A percentile compares a stretch with the other conserved stretches of the same genome.
These are phyloP conservation scores for Talaromyces sp. DNA, from an alignment of 2,329 filamentous ascomycete species.

Conservation along the genomic window DNA sequence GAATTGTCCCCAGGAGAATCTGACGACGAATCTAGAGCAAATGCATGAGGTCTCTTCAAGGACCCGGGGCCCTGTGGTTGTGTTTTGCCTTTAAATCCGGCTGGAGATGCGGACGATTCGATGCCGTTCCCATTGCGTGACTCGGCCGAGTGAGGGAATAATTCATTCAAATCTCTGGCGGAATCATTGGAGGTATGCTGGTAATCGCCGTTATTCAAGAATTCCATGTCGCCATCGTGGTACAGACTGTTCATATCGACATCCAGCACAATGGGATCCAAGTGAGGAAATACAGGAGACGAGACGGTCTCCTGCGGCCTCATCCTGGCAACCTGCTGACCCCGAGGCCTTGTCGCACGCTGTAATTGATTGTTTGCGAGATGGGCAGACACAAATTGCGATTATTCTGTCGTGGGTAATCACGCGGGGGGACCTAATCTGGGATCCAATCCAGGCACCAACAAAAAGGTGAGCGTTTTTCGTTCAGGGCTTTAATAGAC, in stretches of 20 bases:
- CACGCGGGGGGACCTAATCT: neutral
- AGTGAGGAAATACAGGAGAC: conserved; percentile 31
- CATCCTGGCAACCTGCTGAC: conserved; percentile 24
- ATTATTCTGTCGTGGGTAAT: neutral
- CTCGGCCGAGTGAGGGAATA: conserved; percentile 31
- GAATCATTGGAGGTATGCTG: conserved; percentile 31
- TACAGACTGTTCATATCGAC: conserved; percentile 38
- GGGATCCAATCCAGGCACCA: neutral
- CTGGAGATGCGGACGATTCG: conserved; percentile 24
- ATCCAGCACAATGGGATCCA: conserved; percentile 39
- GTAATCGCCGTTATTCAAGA: conserved; percentile 33
- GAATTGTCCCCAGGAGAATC: conserved; percentile 41
- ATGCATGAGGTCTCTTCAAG: conserved; percentile 27
- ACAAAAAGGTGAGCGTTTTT: conserved; percentile 1
- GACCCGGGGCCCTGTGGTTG: conserved; percentile 27
- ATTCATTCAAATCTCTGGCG: conserved; percentile 38
- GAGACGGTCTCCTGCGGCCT: conserved; percentile 27
- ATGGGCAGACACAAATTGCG: neutral
- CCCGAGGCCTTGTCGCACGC: neutral
- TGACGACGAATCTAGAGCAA: conserved; percentile 36
- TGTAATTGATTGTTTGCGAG: neutral
- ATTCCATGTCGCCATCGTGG: conserved; percentile 38
- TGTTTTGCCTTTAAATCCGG: conserved; percentile 22
- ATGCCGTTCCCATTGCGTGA: conserved; percentile 23
- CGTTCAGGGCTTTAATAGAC: neutral